Conservation (phyloP, 2,329 filamentous ascomycete genomes). For the Xylariaceae sp. region DNA sequence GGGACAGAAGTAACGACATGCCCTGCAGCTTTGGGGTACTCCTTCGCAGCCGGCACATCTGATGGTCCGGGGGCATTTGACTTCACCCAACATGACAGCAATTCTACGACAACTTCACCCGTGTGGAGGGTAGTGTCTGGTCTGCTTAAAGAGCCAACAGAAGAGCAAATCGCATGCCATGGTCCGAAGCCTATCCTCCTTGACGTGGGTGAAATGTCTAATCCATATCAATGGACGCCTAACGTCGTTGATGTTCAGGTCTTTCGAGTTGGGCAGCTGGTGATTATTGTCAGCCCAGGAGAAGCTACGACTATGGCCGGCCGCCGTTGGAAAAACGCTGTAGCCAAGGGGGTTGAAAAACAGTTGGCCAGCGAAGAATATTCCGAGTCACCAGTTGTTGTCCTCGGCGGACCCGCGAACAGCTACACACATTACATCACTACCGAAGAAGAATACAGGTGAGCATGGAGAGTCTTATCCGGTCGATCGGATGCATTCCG, state of each 20-base stretch:
- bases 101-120: conserved; percentile 69
- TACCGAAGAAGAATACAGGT: conserved; percentile 77
- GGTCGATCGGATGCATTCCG: background rate
- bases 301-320: conserved; percentile 95
- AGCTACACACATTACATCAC: conserved; percentile 85
- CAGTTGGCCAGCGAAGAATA: conserved; percentile 53
- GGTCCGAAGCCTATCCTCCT: conserved; percentile 82
- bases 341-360: conserved; percentile 58
- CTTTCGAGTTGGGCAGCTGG: conserved; percentile 80
- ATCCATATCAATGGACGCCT: conserved; percentile 85
- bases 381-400: conserved; percentile 65
- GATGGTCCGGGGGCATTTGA: conserved; percentile 92
- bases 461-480: too few relatives aligned
- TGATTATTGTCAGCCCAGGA: conserved; percentile 83
- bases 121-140: conserved; percentile 80
- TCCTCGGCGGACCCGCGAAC: conserved; percentile 88
- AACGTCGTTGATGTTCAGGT: conserved; percentile 91
- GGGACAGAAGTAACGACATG: conserved; percentile 76
- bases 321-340: conserved; percentile 79
- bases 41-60: conserved; percentile 89
- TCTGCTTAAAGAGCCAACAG: conserved; percentile 71
- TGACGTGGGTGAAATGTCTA: conserved; percentile 80
- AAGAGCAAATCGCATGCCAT: conserved; percentile 77
- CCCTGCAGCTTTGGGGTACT: conserved; percentile 86
- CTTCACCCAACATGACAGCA: conserved; percentile 84